Evolutionary conservation across 2,329 filamentous ascomycete species (phyloP).

Genomic region (Trichoderma aggressivum): DNA sequence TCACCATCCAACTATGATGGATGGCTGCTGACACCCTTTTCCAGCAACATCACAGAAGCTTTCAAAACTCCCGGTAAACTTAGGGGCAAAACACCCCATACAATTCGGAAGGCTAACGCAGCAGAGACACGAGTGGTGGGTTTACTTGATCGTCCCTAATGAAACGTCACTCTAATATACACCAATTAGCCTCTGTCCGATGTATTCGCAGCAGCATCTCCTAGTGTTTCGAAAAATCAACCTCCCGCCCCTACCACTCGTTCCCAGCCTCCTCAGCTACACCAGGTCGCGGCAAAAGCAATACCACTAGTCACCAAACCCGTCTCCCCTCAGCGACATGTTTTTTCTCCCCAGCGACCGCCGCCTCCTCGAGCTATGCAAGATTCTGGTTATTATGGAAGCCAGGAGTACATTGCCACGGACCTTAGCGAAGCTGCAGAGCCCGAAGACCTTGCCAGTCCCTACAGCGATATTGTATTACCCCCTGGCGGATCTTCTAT

Average conservation of each 20-base stretch:
- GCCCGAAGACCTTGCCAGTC: conserved; percentile 22
- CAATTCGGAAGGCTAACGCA: conserved; percentile 58
- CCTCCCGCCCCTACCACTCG: conserved; percentile 44
- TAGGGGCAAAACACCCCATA: conserved; percentile 76
- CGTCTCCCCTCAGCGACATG: conserved; percentile 32
- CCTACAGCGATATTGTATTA: conserved; percentile 22
- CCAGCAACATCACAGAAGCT: conserved; percentile 85
- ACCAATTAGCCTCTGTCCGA: conserved; percentile 54
- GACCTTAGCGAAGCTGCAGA: conserved; percentile 26
- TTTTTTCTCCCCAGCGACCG: conserved; percentile 31
- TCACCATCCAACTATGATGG: not conserved
- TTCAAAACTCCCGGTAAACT: conserved; percentile 91
- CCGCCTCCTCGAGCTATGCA: conserved; percentile 28
- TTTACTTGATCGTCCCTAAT: conserved; percentile 21
- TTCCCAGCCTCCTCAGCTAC: conserved; percentile 55
- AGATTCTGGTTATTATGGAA: conserved; percentile 72
- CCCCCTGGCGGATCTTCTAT: conserved; percentile 21
- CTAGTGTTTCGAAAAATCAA: conserved; percentile 53
- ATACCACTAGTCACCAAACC: conserved; percentile 35
- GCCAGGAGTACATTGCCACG: conserved; percentile 44
- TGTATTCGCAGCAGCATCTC: conserved; percentile 54
- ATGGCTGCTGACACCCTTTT: conserved; percentile 19
- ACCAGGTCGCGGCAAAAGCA: conserved; percentile 48
- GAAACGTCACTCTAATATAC: conserved; percentile 27
- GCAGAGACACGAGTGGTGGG: conserved; percentile 62